phyloP scores from a whole-genome alignment of 805 yeast genomes.

The Lipomyces orientalis region DNA sequence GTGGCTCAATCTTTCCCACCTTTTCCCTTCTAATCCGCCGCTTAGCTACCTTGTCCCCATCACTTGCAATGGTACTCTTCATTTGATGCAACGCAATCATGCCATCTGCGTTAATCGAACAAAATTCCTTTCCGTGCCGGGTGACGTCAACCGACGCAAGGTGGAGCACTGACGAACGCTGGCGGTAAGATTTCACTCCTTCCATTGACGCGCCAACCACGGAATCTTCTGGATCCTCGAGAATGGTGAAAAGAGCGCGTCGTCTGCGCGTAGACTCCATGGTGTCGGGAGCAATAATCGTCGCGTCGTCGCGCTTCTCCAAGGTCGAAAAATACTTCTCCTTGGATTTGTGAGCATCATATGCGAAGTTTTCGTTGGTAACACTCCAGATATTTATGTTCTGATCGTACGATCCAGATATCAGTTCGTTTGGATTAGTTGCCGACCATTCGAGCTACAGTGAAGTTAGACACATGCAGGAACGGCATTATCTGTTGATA shows the following conservation, averaged over 20 bases:
- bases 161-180: slow-evolving; percentile 19
- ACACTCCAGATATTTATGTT: slow-evolving; percentile 72
- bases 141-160: slow-evolving; percentile 21
- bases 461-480: neutral
- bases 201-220: slow-evolving; percentile 12
- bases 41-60: slow-evolving; percentile 2
- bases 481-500: slow-evolving; percentile 1
- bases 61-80: slow-evolving; percentile 2
- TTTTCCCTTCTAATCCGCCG: neutral
- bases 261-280: slow-evolving; percentile 21
- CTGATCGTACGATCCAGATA: slow-evolving; percentile 69
- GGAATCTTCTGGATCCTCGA: slow-evolving; percentile 30
- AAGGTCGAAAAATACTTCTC: slow-evolving; percentile 27
- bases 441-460: slow-evolving; percentile 41
- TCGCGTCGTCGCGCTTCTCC: slow-evolving; percentile 19
- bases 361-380: slow-evolving; percentile 18
- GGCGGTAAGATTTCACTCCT: slow-evolving; percentile 29
- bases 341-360: slow-evolving; percentile 27
- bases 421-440: slow-evolving; percentile 52
- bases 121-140: slow-evolving; percentile 19
- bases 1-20: slow-evolving; percentile 21
- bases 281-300: slow-evolving; percentile 20
- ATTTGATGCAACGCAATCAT: slow-evolving; percentile 27
- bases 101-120: slow-evolving; percentile 30
- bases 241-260: slow-evolving; percentile 27